These are phyloP conservation scores for Penicilliopsis zonata DNA, from an alignment of 495 filamentous ascomycete genomes.

Conservation along the genomic window DNA sequence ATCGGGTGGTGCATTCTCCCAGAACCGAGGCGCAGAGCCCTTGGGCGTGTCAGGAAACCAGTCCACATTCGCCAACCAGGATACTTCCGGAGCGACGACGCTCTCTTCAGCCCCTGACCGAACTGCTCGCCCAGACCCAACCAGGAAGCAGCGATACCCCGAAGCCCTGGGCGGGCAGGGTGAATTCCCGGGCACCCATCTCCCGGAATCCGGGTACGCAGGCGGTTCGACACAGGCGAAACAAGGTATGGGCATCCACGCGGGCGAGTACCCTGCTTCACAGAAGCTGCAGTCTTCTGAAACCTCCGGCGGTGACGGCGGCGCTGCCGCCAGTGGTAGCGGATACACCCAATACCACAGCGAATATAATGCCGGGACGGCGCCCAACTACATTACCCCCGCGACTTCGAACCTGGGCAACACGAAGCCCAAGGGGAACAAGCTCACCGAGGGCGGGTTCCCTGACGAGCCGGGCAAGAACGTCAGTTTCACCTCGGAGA, in stretches of 20 bases:
- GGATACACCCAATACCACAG: constrained; percentile 13
- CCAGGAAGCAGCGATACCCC: constrained; percentile 35
- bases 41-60: constrained; percentile 30
- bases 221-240: constrained; percentile 33
- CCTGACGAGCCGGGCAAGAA: constrained; percentile 35
- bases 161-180: constrained; percentile 37
- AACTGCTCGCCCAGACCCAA: constrained; percentile 32
- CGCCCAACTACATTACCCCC: constrained; percentile 33
- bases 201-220: constrained; percentile 24
- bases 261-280: constrained; percentile 12
- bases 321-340: constrained; percentile 15
- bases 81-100: constrained; percentile 37
- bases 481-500: constrained; percentile 46
- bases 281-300: constrained; percentile 7
- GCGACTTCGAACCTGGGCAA: constrained; percentile 18
- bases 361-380: constrained; percentile 19
- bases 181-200: constrained; percentile 34
- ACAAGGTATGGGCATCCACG: constrained; percentile 18
- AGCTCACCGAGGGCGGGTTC: constrained; percentile 43
- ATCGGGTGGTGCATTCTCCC: constrained; percentile 37
- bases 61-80: constrained; percentile 44
- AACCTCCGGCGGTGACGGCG: constrained; percentile 2
- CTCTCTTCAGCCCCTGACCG: constrained; percentile 39
- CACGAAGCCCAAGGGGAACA: constrained; percentile 42
- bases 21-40: constrained; percentile 39